Evolutionary conservation across 208 protist species (phyloP), one percentile per base, ranked within the genome.

Genomic region (Trypanosoma brucei): DNA sequence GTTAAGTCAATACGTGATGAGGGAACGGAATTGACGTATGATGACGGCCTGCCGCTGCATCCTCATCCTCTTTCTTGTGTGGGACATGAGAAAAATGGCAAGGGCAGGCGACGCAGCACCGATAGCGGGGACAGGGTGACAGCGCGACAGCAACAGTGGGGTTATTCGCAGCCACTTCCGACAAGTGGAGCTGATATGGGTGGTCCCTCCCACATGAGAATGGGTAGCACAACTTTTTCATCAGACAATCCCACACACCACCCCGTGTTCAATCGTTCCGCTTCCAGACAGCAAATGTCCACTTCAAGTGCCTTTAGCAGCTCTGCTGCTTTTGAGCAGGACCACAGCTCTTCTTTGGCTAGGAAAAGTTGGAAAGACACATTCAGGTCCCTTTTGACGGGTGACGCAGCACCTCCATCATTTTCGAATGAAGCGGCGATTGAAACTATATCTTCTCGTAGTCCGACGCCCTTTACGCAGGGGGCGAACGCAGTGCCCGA

Each of bases 331-430:
- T 39, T 9, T 11, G 34, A 22, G 53, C 50, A 66, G 30, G 72
- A 55, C n/a, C 30, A 61, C 14, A 56, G 42, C 51, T 14, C 34
- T 35, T 82, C 78, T 2, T 60, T 46, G 3, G 72, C 75, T 51
- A 76, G 73, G 8, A 68, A 62, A 37, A 54, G 75, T 31, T 91
- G 84, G 84, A 78, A 71, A 38, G 65, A 66, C 33, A 74, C 83
- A 30, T 87, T 83, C 56, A 61, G 76, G 34, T 66, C 70, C 0
- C 74, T 91, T 50, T 55, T 87, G 48, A 62, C 56, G n/a, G 68
- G 63, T 40, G 44, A 37, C 22, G 22, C 22, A 3, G 40, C 69
- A 31, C 55, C 53, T 11, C 4, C 62, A 30, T n/a, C 22, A 8
- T 33, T 39, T 54, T 13, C 58, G 8, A 9, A 36, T 9, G 40